Evolutionary conservation across 345 rosid genomes (phyloP), one percentile per base, ranked within the genome.

Genomic region (Moringa oleifera): DNA sequence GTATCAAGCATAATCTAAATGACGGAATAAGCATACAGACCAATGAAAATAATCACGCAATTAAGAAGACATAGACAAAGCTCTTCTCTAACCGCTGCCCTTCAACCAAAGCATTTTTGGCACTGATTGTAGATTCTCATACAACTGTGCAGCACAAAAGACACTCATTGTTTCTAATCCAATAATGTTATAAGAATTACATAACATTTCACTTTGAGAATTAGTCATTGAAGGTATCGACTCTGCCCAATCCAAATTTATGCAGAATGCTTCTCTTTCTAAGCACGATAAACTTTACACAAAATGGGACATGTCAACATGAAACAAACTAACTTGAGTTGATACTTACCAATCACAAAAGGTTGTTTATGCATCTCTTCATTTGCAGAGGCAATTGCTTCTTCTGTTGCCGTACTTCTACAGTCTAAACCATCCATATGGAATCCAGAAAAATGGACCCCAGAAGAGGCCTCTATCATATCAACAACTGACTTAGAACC

Each of bases 381-480:
- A 56, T 80, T 65, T 21, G 79, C 72, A 9, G 85, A 82, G 58
- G 80, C 74, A 45, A 83, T 76, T 31, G 85, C 77, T 54, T 79
- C 81, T 71, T 68, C 78, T 15, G 59, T 64, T 53, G 69, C 80
- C 20, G 47, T 65, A 57, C 41, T 70, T 47, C 72, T 74, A 1
- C 69, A 52, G 46, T 74, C 81, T 75, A 86, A 58, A 46, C 79
- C 91, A 79, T 92, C 69, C 89, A 89, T 81, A 71, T 84, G 90
- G 73, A 90, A 85, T 25, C 96, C 96, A 62, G 98, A 90, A 77
- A 85, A 93, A 76, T 93, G 98, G 51, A 70, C 92, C 25, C 84
- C 81, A 0, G 94, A 82, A 11, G 98, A 88, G 55, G 94, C 86
- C 80, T 93, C 89, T 51, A 90, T 83, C 92, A 90, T 78, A 76